Conservation (phyloP, 345 rosid species). For the Passiflora organensis region DNA sequence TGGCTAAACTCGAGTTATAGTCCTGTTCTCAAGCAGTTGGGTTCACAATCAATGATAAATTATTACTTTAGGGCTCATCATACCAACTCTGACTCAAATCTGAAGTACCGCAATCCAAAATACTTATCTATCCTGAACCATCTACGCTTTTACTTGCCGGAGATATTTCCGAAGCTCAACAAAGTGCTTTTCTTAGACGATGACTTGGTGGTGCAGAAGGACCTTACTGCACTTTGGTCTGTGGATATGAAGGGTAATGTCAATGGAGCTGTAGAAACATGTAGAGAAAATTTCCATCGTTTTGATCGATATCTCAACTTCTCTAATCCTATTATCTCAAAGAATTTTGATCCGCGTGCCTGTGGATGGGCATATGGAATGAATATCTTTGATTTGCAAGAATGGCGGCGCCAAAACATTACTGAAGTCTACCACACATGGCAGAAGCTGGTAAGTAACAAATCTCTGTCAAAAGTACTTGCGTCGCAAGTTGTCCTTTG, state of each 20-base stretch:
- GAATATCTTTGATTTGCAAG: conserved; percentile 83
- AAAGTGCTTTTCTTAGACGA: conserved; percentile 92
- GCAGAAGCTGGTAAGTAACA: conserved; percentile 75
- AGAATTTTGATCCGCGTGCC: conserved; percentile 82
- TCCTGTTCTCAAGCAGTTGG: conserved; percentile 92
- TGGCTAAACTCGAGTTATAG: conserved; percentile 96
- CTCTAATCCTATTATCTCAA: conserved; percentile 87
- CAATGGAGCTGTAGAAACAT: conserved; percentile 98
- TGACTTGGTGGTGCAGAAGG: conserved; percentile 91
- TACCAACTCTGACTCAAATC: conserved; percentile 64
- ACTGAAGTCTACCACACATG: conserved; percentile 83
- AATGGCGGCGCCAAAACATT: conserved; percentile 88
- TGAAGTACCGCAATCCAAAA: conserved; percentile 94
- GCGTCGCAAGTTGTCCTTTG: too few relatives aligned
- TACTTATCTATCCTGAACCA: conserved; percentile 93
- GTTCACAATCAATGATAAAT: conserved; percentile 78
- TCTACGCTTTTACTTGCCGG: conserved; percentile 94
- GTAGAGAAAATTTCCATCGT: conserved; percentile 94
- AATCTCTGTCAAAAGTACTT: background rate
- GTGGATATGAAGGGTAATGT: conserved; percentile 89
- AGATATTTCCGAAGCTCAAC: conserved; percentile 87
- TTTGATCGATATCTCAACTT: conserved; percentile 97
- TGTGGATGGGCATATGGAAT: conserved; percentile 99
- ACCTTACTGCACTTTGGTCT: conserved; percentile 78
- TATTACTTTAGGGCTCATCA: conserved; percentile 86